Percentiles rank a stretch among this genome's conserved stretches.
Evolutionary conservation across 1,284 basidiomycete species (phyloP).

Genomic region (Xerocomus cyaneibrunnescens): DNA sequence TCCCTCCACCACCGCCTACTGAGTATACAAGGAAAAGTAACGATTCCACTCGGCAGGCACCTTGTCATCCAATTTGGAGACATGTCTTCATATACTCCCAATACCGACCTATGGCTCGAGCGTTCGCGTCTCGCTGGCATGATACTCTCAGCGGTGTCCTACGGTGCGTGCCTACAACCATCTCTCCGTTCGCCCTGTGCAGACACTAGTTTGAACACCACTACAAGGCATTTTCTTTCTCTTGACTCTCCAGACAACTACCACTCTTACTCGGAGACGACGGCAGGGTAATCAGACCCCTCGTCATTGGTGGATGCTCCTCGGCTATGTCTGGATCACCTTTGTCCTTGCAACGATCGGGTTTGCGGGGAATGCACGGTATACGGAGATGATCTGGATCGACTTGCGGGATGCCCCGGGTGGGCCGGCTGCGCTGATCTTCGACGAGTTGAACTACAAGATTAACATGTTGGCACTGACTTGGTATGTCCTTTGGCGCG

Average conservation of each 20-base stretch:
- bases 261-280: slow-evolving; percentile 6
- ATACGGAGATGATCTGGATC: slow-evolving; percentile 37
- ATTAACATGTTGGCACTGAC: slow-evolving; percentile 26
- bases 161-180: slow-evolving; percentile 11
- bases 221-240: slow-evolving; percentile 22
- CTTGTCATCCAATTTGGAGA: too few species aligned
- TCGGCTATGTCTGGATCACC: slow-evolving; percentile 27
- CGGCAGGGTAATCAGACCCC: neutral
- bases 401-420: slow-evolving; percentile 25
- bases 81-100: slow-evolving; percentile 20
- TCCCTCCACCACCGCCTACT: too few species aligned
- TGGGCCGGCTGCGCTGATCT: slow-evolving; percentile 26
- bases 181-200: neutral
- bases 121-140: slow-evolving; percentile 30
- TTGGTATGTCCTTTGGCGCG: slow-evolving; percentile 16
- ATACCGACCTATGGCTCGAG: slow-evolving; percentile 26
- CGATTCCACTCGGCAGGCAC: too few species aligned
- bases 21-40: too few species aligned
- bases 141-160: slow-evolving; percentile 21
- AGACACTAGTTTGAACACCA: neutral
- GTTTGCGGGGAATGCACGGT: slow-evolving; percentile 31
- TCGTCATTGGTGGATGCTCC: slow-evolving; percentile 4
- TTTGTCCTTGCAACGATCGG: slow-evolving; percentile 33
- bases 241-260: slow-evolving; percentile 19
- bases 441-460: slow-evolving; percentile 23